phyloP scores from a whole-genome alignment of 179 eudicot genomes.

The Silene coronaria region DNA sequence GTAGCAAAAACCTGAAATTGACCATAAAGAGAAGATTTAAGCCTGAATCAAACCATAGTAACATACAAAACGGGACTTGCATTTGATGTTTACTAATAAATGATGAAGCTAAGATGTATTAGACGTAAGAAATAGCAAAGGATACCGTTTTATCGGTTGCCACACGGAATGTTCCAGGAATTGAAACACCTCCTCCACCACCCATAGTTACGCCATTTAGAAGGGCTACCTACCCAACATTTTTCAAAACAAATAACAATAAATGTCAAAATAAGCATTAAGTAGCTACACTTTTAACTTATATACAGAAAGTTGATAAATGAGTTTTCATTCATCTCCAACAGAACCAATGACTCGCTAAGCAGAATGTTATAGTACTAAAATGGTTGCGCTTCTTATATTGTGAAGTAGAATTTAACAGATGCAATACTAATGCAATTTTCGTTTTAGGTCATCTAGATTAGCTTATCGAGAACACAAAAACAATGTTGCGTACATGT shows the following conservation, averaged over 20 bases:
- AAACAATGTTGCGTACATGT: neutral
- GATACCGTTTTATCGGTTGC: conserved; percentile 77
- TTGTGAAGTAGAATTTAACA: neutral
- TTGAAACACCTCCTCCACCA: conserved; percentile 83
- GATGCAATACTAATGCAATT: neutral
- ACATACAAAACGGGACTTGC: neutral
- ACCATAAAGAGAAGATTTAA: neutral
- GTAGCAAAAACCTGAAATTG: conserved; percentile 74
- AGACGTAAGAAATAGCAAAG: neutral
- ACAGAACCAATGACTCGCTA: neutral
- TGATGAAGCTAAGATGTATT: neutral
- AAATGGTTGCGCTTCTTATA: neutral
- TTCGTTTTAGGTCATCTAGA: neutral
- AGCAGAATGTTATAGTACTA: neutral
- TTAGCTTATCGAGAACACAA: neutral
- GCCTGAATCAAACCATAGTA: neutral
- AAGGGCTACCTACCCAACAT: conserved; percentile 65
- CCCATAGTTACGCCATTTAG: conserved; percentile 87
- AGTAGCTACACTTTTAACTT: neutral
- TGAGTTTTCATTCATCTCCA: neutral
- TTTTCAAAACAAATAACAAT: neutral
- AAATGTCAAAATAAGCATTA: neutral
- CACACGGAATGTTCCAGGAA: conserved; percentile 81
- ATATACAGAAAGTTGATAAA: neutral
- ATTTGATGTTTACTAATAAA: neutral